Conservation (phyloP, 768 basidiomycete genomes). For the Sporobolomyces phaffii region DNA sequence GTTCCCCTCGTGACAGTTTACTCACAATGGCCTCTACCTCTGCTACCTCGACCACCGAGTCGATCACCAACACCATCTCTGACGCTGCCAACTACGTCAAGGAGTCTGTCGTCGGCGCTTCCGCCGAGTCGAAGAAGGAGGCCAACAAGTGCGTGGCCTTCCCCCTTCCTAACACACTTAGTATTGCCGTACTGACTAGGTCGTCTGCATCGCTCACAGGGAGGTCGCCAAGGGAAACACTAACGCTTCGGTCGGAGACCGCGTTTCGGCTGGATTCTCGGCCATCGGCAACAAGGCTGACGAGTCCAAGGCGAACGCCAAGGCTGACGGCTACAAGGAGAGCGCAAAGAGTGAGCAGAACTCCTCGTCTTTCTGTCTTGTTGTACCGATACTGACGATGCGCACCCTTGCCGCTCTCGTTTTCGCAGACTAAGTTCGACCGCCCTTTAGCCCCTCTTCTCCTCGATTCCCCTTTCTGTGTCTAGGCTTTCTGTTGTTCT, state of each 20-base stretch:
- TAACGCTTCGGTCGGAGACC: conserved; percentile 23
- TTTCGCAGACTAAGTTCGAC: too few relatives aligned
- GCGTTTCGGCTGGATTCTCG: conserved; percentile 21
- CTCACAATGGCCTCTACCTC: conserved; percentile 21
- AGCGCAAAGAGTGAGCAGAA: too few relatives aligned
- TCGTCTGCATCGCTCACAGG: not conserved
- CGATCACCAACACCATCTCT: conserved; percentile 26
- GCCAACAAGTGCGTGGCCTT: conserved; percentile 23
- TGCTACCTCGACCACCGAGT: conserved; percentile 21
- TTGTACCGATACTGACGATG: too few relatives aligned
- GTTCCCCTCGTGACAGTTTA: not conserved
- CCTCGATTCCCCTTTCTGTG: too few relatives aligned
- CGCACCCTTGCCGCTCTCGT: too few relatives aligned
- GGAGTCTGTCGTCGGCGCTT: conserved; percentile 9
- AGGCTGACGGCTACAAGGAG: conserved; percentile 30
- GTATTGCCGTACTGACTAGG: not conserved
- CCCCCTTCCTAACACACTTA: not conserved
- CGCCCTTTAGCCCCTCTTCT: too few relatives aligned
- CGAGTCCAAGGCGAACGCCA: conserved; percentile 8
- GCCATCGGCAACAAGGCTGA: conserved; percentile 28
- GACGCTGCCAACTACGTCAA: conserved; percentile 27
- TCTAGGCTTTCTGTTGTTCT: too few relatives aligned
- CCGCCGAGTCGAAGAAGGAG: conserved; percentile 19
- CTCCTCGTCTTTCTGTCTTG: too few relatives aligned
- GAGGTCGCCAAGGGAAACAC: conserved; percentile 31